Evolutionary conservation across 163 green algal species (phyloP), one percentile per base, ranked within the genome.

Genomic region (Coccomyxa subellipsoidea): DNA sequence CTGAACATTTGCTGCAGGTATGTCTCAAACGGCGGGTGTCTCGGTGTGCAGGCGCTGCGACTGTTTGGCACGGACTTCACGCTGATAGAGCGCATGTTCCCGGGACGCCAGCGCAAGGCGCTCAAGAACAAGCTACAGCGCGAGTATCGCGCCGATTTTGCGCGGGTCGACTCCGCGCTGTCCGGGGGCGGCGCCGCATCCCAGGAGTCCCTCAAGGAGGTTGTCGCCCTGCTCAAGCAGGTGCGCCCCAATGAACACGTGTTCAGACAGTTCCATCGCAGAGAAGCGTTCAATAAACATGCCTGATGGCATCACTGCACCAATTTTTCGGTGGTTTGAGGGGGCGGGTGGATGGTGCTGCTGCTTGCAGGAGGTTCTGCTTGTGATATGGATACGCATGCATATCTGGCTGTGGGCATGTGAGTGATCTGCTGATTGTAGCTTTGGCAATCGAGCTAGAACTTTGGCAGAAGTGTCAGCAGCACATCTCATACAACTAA

Each of bases 1-100:
- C n/a, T n/a, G n/a, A n/a, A n/a, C n/a, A n/a, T n/a, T n/a, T n/a
- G n/a, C n/a, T n/a, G n/a, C n/a, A n/a, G n/a, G n/a, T n/a, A n/a
- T n/a, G n/a, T n/a, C n/a, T n/a, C n/a, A n/a, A n/a, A n/a, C n/a
- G 12, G 40, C 6, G 9, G 40, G 1, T 40, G 15, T 9, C 29
- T 10, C 15, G 1, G 9, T 3, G 4, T 7, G 82, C 82, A 83
- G 84, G 88, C 88, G 5, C 70, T 92, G 31, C 83, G 71, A 78
- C 90, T 93, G 82, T 95, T 95, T 83, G 92, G 92, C 38, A 93
- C 91, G 8, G 91, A 95, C 84, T 94, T 95, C 80, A 87, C 84
- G 4, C 86, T 94, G 53, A 93, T 95, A 38, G 76, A 84, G 66
- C 82, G 86, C 27, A 83, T 95, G 54, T 94, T 95, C 82, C 92